Evolutionary conservation across 257 asterid species (phyloP), one percentile per base, ranked within the genome.

Genomic region (Ajuga chamaepitys): DNA sequence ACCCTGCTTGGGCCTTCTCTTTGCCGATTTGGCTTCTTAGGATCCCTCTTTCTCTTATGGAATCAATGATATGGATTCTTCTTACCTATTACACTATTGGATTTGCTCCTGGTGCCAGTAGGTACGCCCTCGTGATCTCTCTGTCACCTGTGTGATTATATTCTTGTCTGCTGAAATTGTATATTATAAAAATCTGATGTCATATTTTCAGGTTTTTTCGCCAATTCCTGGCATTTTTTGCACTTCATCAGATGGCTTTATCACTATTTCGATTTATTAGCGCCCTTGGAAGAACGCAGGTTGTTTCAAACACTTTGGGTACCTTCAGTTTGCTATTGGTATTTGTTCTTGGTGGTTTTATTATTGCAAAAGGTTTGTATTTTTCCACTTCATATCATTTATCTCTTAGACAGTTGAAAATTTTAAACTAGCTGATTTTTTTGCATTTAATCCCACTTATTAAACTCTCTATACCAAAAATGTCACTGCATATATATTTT

Each of bases 1-100:
- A 68, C 77, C 98, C 98, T 8, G 93, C 98, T 44, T 92, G 98
- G 98, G 98, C 98, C 1, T 92, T 92, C 58, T 86, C 97, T 9
- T 72, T 92, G 30, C 98, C 98, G 2, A 92, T 92, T 72, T 92
- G 97, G 96, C 81, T 92, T 68, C 79, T 87, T 30, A 75, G 84
- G 70, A 82, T 92, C 68, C 98, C 98, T 10, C 85, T 89, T 62
- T 92, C 98, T 17, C 56, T 89, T 13, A 58, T 87, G 85, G 98
- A 92, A 70, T 92, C 98, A 14, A 69, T 81, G 41, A 92, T 92
- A 71, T 92, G 98, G 98, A 70, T 85, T 22, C 35, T 77, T 73
- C 95, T 92, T 70, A 92, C 98, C 35, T 92, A 92, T 74, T 92
- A 92, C 77, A 89, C 97, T 12, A 85, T 92, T 57, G 98, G 98